Evolutionary conservation across 108 stramenopile species (phyloP).

Genomic region (Thalassiosira profunda): DNA sequence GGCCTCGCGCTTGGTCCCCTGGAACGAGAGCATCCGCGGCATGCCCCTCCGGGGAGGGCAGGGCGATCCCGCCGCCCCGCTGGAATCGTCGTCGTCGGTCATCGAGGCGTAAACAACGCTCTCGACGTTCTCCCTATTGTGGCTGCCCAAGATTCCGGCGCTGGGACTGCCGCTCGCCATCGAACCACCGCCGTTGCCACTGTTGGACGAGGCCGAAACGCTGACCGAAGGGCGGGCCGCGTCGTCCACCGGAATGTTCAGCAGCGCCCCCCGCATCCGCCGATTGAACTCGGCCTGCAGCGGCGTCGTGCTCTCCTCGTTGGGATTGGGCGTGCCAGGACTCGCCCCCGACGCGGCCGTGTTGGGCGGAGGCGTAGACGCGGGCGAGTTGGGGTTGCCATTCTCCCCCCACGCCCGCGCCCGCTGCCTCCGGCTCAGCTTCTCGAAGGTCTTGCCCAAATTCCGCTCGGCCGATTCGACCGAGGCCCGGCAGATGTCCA

Average conservation of each 20-base stretch:
- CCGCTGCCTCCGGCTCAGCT: slow-evolving; percentile 8
- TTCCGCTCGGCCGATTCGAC: slow-evolving; percentile 65
- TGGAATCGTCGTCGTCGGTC: neutral
- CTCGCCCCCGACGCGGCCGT: neutral
- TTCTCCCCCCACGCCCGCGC: slow-evolving; percentile 9
- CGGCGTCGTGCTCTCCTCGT: slow-evolving; percentile 56
- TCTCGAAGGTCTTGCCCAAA: slow-evolving; percentile 37
- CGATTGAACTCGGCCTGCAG: slow-evolving; percentile 86
- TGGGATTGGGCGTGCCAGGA: neutral
- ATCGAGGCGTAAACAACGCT: slow-evolving; percentile 34
- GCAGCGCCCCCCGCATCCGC: slow-evolving; percentile 81
- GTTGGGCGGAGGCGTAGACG: slow-evolving; percentile 2
- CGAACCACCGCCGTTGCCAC: neutral
- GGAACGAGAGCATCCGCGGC: slow-evolving; percentile 39
- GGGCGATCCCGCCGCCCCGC: neutral
- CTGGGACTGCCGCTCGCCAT: slow-evolving; percentile 5
- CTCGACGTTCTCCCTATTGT: slow-evolving; percentile 36
- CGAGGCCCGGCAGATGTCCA: slow-evolving; percentile 72
- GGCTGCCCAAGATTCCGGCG: slow-evolving; percentile 6
- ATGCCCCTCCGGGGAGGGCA: neutral
- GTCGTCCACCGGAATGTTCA: slow-evolving; percentile 77
- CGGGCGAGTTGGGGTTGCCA: slow-evolving; percentile 21
- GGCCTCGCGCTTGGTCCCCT: slow-evolving; percentile 25
- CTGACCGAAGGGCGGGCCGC: neutral
- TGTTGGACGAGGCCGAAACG: neutral